These are phyloP conservation scores for Leptographium wingfieldii DNA, from an alignment of 2,329 filamentous ascomycete species.

Conservation along the genomic window DNA sequence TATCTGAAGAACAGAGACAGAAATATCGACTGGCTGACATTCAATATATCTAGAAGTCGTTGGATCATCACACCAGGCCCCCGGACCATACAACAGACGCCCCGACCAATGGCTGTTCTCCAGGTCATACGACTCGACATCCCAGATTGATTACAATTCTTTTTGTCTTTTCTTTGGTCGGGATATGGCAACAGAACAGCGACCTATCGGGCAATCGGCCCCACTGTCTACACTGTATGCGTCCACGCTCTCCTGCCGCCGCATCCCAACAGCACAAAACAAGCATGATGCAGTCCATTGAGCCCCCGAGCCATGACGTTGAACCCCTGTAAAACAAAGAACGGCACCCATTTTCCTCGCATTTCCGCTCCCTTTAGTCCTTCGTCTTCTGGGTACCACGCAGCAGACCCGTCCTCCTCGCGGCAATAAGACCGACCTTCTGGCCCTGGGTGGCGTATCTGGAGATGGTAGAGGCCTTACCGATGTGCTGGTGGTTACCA, in stretches of 20 bases:
- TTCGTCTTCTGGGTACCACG: conserved; percentile 99
- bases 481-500: conserved; percentile 99
- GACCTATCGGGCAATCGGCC: background rate
- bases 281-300: conserved; percentile 48
- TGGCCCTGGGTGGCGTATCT: conserved; percentile 96
- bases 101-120: too few species aligned
- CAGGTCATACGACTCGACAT: background rate
- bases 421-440: conserved; percentile 99
- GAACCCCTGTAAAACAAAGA: conserved; percentile 4
- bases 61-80: too few species aligned
- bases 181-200: background rate
- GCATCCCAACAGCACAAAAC: conserved; percentile 18
- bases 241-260: background rate
- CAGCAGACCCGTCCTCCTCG: conserved; percentile 97
- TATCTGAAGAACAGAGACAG: too few species aligned
- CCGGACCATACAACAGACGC: too few species aligned
- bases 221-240: background rate
- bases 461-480: conserved; percentile 99
- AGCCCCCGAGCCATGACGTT: conserved; percentile 41
- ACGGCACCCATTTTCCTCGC: conserved; percentile 4
- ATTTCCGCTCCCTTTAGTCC: conserved; percentile 48
- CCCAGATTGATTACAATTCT: background rate
- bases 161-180: background rate
- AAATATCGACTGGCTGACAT: too few species aligned
- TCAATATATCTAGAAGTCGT: too few species aligned